Percentiles rank a stretch among this genome's conserved stretches.
phyloP scores from a whole-genome alignment of 371 early-diverging fungal species.

The Mortierella sp. region DNA sequence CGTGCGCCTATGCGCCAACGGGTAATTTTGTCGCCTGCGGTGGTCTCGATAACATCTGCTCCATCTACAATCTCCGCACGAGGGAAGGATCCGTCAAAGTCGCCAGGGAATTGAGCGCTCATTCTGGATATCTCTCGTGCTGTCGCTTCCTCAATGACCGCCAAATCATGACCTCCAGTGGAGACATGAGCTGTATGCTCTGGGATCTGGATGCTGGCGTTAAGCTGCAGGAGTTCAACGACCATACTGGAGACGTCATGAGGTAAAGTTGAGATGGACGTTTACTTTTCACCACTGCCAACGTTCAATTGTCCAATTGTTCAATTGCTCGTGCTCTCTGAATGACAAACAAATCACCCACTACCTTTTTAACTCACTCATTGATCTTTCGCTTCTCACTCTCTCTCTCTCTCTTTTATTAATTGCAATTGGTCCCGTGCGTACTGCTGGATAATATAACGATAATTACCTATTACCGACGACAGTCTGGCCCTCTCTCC shows the following conservation, averaged over 20 bases:
- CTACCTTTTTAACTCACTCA: not conserved
- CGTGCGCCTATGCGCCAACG: conserved; percentile 98
- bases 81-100: conserved; percentile 93
- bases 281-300: not conserved
- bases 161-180: conserved; percentile 94
- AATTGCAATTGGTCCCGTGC: conserved; percentile 1
- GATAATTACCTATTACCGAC: not conserved
- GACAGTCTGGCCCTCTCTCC: conserved; percentile 83
- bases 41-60: conserved; percentile 98
- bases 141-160: conserved; percentile 96
- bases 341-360: conserved; percentile 10
- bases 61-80: conserved; percentile 94
- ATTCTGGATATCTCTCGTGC: conserved; percentile 97
- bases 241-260: conserved; percentile 99
- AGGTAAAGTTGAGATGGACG: conserved; percentile 61
- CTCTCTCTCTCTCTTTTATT: not conserved
- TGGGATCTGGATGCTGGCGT: conserved; percentile 99
- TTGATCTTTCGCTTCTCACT: not conserved
- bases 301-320: not conserved
- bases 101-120: conserved; percentile 93
- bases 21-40: conserved; percentile 99
- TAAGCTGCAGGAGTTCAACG: conserved; percentile 94
- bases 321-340: not conserved
- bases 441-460: not conserved
- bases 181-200: conserved; percentile 98